These are phyloP conservation scores for Debaryomyces fabryi DNA, from an alignment of 1,139 yeast species.

Conservation along the genomic window DNA sequence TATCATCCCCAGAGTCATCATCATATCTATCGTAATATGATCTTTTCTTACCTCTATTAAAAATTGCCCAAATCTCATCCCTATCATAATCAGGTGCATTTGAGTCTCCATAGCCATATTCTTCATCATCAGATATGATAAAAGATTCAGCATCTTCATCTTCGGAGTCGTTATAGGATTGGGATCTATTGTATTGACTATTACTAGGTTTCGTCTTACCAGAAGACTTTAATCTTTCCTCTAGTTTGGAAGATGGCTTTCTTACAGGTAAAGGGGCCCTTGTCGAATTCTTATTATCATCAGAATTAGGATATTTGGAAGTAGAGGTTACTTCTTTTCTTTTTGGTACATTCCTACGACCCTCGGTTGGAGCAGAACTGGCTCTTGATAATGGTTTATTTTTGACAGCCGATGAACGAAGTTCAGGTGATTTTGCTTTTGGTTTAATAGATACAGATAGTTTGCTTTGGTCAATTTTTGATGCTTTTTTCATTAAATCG, in stretches of 20 bases:
- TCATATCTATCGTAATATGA: conserved; percentile 47
- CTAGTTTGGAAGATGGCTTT: conserved; percentile 27
- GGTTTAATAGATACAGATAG: conserved; percentile 39
- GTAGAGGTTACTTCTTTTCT: conserved; percentile 1
- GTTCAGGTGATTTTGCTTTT: conserved; percentile 36
- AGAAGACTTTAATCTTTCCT: conserved; percentile 26
- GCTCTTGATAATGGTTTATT: conserved; percentile 14
- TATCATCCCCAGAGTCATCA: conserved; percentile 66
- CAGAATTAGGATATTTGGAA: background rate
- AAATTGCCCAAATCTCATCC: conserved; percentile 88
- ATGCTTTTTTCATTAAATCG: conserved; percentile 73
- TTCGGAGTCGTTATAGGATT: conserved; percentile 24
- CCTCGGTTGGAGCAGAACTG: conserved; percentile 4
- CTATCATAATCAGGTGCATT: conserved; percentile 57
- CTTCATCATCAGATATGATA: conserved; percentile 63
- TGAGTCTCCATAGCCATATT: conserved; percentile 20
- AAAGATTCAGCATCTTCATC: conserved; percentile 49
- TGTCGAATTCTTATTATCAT: background rate
- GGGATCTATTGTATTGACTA: conserved; percentile 10
- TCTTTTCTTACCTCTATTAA: conserved; percentile 64
- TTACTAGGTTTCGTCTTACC: conserved; percentile 14
- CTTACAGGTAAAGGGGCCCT: conserved; percentile 16
- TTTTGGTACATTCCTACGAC: background rate
- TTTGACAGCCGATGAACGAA: conserved; percentile 18
- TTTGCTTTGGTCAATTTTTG: conserved; percentile 50